Conservation (phyloP, 192 early-diverging fungal species). For the Rhizophagus prolifer region DNA sequence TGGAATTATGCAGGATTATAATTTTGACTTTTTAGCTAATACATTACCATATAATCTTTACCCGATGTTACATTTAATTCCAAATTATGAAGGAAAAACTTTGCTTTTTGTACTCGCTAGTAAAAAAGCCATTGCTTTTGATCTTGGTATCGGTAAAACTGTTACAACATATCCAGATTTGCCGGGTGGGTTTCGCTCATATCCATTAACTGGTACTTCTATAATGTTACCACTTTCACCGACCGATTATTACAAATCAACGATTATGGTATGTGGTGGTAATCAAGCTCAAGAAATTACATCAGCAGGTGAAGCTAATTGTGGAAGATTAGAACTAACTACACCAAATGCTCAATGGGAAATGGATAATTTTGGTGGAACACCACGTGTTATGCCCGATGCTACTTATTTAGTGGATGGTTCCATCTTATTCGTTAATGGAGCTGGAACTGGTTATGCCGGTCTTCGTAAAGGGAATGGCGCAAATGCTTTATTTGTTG, state of each 20-base stretch:
- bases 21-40: neutral
- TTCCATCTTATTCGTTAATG: slow-evolving; percentile 54
- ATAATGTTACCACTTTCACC: slow-evolving; percentile 57
- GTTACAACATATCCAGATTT: slow-evolving; percentile 46
- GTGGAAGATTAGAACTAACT: slow-evolving; percentile 46
- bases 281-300: slow-evolving; percentile 36
- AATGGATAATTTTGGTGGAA: slow-evolving; percentile 36
- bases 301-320: slow-evolving; percentile 38
- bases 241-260: slow-evolving; percentile 53
- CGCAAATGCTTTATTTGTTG: slow-evolving; percentile 12
- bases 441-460: slow-evolving; percentile 51
- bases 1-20: slow-evolving; percentile 20
- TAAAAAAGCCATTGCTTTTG: slow-evolving; percentile 34
- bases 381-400: slow-evolving; percentile 50
- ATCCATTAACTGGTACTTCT: slow-evolving; percentile 57
- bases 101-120: slow-evolving; percentile 43
- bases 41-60: slow-evolving; percentile 37
- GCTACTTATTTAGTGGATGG: slow-evolving; percentile 51
- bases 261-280: slow-evolving; percentile 64
- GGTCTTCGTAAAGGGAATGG: slow-evolving; percentile 41
- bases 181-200: slow-evolving; percentile 45
- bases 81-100: slow-evolving; percentile 33
- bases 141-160: slow-evolving; percentile 14
- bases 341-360: slow-evolving; percentile 46
- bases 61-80: slow-evolving; percentile 39